These are phyloP conservation scores for Sphagnurus paluster DNA, from an alignment of 1,284 basidiomycete species.

Conservation along the genomic window DNA sequence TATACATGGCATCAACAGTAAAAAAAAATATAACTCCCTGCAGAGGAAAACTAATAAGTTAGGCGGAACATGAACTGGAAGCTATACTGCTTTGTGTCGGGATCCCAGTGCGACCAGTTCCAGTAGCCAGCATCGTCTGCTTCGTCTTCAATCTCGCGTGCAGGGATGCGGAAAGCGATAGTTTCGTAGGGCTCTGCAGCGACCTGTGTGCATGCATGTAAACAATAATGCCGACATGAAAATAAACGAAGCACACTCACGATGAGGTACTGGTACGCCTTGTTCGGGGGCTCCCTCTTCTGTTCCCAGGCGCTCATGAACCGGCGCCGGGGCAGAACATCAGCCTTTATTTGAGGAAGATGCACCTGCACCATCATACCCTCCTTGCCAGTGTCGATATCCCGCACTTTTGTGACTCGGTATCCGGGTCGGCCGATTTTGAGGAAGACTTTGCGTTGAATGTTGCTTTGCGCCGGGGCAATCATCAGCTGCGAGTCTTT, in stretches of 20 bases:
- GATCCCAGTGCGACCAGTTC: slow-evolving; percentile 98
- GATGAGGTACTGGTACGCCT: slow-evolving; percentile 96
- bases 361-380: slow-evolving; percentile 98
- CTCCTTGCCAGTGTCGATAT: slow-evolving; percentile 76
- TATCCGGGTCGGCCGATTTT: slow-evolving; percentile 98
- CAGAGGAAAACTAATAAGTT: slow-evolving; percentile 42
- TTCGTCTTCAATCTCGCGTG: slow-evolving; percentile 96
- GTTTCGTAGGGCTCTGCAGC: slow-evolving; percentile 99
- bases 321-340: slow-evolving; percentile 82
- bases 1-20: too few species aligned
- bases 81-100: slow-evolving; percentile 93
- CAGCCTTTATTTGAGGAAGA: slow-evolving; percentile 91
- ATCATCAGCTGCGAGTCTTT: slow-evolving; percentile 90
- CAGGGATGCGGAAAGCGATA: slow-evolving; percentile 96
- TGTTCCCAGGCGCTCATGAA: slow-evolving; percentile 99
- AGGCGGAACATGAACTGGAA: slow-evolving; percentile 93
- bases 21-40: too few species aligned
- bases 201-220: slow-evolving; percentile 54
- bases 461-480: slow-evolving; percentile 70
- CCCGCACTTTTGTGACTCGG: slow-evolving; percentile 87
- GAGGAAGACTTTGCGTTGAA: slow-evolving; percentile 91
- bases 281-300: slow-evolving; percentile 91
- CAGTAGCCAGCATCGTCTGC: slow-evolving; percentile 86
- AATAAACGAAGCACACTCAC: slow-evolving; percentile 49
- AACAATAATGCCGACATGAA: not conserved